phyloP scores from a whole-genome alignment of 331 rosid genomes.

The Malus hybrid region DNA sequence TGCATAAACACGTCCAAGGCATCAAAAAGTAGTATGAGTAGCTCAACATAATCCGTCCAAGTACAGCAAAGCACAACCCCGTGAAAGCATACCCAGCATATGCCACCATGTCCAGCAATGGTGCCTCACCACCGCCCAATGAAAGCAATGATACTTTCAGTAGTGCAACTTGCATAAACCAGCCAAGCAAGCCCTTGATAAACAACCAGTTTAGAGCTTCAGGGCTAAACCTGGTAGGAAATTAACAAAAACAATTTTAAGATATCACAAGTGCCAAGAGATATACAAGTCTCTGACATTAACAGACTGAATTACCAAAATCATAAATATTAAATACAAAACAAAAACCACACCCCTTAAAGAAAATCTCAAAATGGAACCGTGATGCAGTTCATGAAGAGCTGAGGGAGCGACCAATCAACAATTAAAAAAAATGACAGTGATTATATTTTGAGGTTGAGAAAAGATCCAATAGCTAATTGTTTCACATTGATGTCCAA shows the following conservation, averaged over 20 bases:
- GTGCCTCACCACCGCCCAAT: constrained; percentile 77
- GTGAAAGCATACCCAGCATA: constrained; percentile 76
- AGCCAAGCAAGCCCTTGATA: constrained; percentile 84
- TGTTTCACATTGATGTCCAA: not conserved
- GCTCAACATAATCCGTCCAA: constrained; percentile 48
- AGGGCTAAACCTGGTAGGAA: constrained; percentile 75
- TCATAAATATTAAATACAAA: not conserved
- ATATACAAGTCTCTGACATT: not conserved
- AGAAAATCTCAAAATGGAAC: not conserved
- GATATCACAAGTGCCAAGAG: not conserved
- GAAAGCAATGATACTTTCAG: constrained; percentile 56
- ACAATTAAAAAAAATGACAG: too few relatives aligned
- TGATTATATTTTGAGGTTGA: too few relatives aligned
- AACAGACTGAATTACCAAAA: not conserved
- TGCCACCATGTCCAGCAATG: constrained; percentile 70
- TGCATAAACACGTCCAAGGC: constrained; percentile 78
- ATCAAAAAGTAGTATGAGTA: constrained; percentile 63
- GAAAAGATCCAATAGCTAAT: not conserved
- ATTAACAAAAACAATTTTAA: not conserved
- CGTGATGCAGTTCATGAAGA: not conserved
- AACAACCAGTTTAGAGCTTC: constrained; percentile 88
- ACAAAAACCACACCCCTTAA: not conserved
- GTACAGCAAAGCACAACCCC: constrained; percentile 75
- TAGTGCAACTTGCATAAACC: constrained; percentile 69
- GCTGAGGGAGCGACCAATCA: not conserved